Conservation (phyloP, 1,284 basidiomycete species). For the Xanthoconium separans region DNA sequence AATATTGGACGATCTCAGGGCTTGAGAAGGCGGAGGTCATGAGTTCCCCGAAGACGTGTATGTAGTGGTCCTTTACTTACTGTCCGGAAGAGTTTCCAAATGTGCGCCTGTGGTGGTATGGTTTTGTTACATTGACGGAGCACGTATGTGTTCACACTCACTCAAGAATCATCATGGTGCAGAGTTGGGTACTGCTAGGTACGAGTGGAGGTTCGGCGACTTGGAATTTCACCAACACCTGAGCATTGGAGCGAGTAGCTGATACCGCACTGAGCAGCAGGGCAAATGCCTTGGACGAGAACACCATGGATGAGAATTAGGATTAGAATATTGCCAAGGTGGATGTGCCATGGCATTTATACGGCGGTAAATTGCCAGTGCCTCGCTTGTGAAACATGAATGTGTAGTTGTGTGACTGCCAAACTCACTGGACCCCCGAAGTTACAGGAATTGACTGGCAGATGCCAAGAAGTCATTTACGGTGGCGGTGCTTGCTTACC, state of each 20-base stretch:
- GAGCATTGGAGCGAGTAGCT: constrained; percentile 28
- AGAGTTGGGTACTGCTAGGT: constrained; percentile 55
- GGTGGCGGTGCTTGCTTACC: no score
- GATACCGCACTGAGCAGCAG: constrained; percentile 13
- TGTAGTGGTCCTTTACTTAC: constrained; percentile 45
- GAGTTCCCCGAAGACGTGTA: not conserved
- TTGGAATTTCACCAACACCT: constrained; percentile 67
- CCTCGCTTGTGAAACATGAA: no score
- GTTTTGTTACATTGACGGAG: not conserved
- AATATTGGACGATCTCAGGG: constrained; percentile 62
- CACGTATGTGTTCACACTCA: constrained; percentile 36
- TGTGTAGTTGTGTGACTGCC: no score
- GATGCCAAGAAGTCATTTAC: no score
- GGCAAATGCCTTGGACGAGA: constrained; percentile 7
- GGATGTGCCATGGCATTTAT: constrained; percentile 10
- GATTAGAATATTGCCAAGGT: no score
- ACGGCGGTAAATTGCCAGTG: not conserved
- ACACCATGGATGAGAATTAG: constrained; percentile 16
- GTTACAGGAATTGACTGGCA: no score
- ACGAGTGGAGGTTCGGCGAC: constrained; percentile 70
- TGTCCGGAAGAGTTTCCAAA: constrained; percentile 70
- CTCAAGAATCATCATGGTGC: constrained; percentile 65
- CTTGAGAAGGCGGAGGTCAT: constrained; percentile 34
- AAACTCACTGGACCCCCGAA: no score
- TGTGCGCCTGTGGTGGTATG: constrained; percentile 48